A percentile compares a stretch with the other conserved stretches of the same genome.
Conservation (phyloP, 805 yeast species). For the Saccharomyces mikatae region DNA sequence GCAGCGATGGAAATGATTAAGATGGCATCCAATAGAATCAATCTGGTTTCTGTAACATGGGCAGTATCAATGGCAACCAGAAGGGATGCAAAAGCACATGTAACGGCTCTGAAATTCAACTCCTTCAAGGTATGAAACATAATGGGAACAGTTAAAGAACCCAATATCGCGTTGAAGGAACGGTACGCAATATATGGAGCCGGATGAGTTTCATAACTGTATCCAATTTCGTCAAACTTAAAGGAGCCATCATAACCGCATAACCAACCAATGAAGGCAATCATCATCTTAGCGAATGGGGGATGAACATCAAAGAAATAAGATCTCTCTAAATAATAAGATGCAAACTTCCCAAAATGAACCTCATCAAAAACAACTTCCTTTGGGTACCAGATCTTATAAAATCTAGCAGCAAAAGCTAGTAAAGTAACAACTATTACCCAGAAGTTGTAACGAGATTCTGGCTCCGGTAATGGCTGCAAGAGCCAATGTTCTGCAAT, state of each 20-base stretch:
- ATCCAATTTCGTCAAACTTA: slow-evolving; percentile 86
- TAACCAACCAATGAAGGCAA: slow-evolving; percentile 83
- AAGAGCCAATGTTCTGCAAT: slow-evolving; percentile 25
- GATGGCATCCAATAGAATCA: slow-evolving; percentile 87
- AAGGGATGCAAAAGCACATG: slow-evolving; percentile 68
- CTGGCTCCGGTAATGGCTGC: slow-evolving; percentile 21
- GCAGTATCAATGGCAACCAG: slow-evolving; percentile 84
- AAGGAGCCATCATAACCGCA: slow-evolving; percentile 88
- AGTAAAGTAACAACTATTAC: slow-evolving; percentile 53
- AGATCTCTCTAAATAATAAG: slow-evolving; percentile 78
- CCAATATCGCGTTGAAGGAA: slow-evolving; percentile 69
- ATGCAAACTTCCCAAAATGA: slow-evolving; percentile 79
- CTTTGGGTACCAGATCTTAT: slow-evolving; percentile 52
- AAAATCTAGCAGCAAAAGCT: slow-evolving; percentile 62
- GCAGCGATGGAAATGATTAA: slow-evolving; percentile 75
- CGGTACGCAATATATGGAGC: slow-evolving; percentile 86
- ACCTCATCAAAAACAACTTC: slow-evolving; percentile 84
- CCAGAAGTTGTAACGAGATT: slow-evolving; percentile 38
- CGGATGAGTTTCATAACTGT: slow-evolving; percentile 63
- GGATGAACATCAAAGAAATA: slow-evolving; percentile 97
- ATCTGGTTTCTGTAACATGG: slow-evolving; percentile 81
- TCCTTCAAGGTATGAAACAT: slow-evolving; percentile 82
- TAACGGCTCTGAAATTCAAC: slow-evolving; percentile 66
- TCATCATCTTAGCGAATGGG: slow-evolving; percentile 89
- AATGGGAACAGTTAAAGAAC: slow-evolving; percentile 73